Percentiles rank a stretch among this genome's conserved stretches.
Conservation (phyloP, 371 early-diverging fungal genomes). For the Syncephalis fuscata region DNA sequence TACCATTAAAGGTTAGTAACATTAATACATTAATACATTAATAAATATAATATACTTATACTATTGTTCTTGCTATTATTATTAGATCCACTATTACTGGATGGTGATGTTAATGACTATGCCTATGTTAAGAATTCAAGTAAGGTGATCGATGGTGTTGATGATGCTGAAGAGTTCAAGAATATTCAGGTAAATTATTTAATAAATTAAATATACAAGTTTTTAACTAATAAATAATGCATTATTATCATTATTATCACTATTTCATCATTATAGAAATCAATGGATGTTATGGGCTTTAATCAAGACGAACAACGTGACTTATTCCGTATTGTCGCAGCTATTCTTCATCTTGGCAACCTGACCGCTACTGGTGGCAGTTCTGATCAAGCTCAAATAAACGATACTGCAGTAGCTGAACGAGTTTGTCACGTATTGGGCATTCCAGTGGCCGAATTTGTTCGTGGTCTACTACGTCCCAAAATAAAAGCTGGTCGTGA, state of each 20-base stretch:
- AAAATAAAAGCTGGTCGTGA: constrained; percentile 93
- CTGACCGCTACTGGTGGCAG: constrained; percentile 56
- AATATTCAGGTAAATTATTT: constrained; percentile 39
- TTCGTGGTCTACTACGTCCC: constrained; percentile 76
- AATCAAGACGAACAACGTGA: constrained; percentile 53
- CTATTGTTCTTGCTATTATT: neutral
- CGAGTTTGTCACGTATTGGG: constrained; percentile 91
- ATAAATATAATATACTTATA: neutral
- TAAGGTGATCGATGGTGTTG: constrained; percentile 83
- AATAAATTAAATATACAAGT: too few species aligned
- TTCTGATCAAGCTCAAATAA: constrained; percentile 76
- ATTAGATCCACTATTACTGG: constrained; percentile 45
- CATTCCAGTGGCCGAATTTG: constrained; percentile 74
- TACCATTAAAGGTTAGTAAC: constrained; percentile 28
- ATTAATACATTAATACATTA: neutral
- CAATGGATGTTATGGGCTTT: constrained; percentile 80
- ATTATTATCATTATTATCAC: too few species aligned
- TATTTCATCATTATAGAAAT: constrained; percentile 20
- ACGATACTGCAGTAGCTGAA: constrained; percentile 64
- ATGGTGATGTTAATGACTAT: constrained; percentile 63
- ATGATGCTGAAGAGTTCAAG: constrained; percentile 79
- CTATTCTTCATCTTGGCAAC: constrained; percentile 95
- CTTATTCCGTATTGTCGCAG: constrained; percentile 76
- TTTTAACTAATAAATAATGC: too few species aligned
- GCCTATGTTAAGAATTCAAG: constrained; percentile 62